These are phyloP conservation scores for Nymphaea colorata DNA, from an alignment of 164 flowering plant genomes.

Conservation along the genomic window DNA sequence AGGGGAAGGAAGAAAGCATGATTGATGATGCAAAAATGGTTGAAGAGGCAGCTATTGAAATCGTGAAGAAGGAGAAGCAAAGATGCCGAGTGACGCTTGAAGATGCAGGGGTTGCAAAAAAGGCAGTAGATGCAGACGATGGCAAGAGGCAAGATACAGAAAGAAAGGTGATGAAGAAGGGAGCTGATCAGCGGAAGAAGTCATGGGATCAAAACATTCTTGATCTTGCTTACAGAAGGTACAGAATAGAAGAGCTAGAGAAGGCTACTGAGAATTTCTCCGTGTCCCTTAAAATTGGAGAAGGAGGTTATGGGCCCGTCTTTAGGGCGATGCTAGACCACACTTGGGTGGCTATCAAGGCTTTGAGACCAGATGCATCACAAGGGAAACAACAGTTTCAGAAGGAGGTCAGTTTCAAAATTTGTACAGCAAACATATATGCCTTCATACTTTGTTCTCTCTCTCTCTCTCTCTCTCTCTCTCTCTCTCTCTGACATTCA, in stretches of 20 bases:
- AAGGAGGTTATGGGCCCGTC: conserved; percentile 73
- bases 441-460: not conserved
- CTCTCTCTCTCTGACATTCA: not conserved
- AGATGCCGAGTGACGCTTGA: conserved; percentile 42
- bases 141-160: conserved; percentile 48
- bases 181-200: conserved; percentile 26
- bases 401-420: conserved; percentile 28
- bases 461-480: conserved; percentile 1
- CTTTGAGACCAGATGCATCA: conserved; percentile 62
- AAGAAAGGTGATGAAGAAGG: conserved; percentile 38
- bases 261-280: conserved; percentile 40
- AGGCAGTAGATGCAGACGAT: conserved; percentile 50
- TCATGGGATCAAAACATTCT: conserved; percentile 13
- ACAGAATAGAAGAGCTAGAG: conserved; percentile 56
- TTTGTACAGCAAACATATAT: too few relatives aligned
- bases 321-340: conserved; percentile 44
- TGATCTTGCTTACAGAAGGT: conserved; percentile 42
- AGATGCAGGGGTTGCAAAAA: conserved; percentile 59
- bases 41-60: conserved; percentile 49
- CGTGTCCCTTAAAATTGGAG: conserved; percentile 43
- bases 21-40: conserved; percentile 45
- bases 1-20: conserved; percentile 49
- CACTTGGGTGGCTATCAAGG: conserved; percentile 56
- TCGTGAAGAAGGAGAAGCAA: conserved; percentile 1
- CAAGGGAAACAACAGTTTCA: conserved; percentile 66